These are phyloP conservation scores for Colletotrichum lentis DNA, from an alignment of 2,329 filamentous ascomycete genomes.

Conservation along the genomic window DNA sequence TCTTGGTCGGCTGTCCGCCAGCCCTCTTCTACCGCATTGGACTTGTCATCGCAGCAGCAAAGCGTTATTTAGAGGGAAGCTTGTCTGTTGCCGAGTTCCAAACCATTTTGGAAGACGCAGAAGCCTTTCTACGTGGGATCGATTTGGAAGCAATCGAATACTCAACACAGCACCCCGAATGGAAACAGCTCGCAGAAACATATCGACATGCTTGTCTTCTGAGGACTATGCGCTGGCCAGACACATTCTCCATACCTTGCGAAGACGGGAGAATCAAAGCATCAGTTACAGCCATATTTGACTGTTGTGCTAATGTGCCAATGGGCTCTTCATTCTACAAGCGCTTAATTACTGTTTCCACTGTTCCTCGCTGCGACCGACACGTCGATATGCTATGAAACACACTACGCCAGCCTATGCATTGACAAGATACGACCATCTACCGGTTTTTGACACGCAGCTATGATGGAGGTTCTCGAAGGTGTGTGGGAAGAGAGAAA, in stretches of 20 bases:
- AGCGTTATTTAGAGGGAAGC: conserved; percentile 30
- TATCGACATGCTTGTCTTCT: conserved; percentile 45
- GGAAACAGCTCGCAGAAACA: conserved; percentile 44
- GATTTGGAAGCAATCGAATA: conserved; percentile 41
- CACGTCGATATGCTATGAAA: conserved; percentile 41
- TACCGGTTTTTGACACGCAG: conserved; percentile 42
- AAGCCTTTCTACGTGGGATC: conserved; percentile 43
- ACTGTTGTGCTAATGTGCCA: conserved; percentile 41
- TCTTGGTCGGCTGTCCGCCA: conserved; percentile 43
- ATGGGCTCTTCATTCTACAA: conserved; percentile 42
- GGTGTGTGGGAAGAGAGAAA: conserved; percentile 42
- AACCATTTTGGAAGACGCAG: conserved; percentile 35
- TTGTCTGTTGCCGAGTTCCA: conserved; percentile 33
- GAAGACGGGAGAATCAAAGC: conserved; percentile 39
- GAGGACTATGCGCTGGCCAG: conserved; percentile 42
- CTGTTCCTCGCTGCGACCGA: conserved; percentile 44
- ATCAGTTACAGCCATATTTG: conserved; percentile 41
- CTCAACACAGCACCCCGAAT: conserved; percentile 43
- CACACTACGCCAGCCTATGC: conserved; percentile 42
- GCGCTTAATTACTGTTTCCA: conserved; percentile 43
- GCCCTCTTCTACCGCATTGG: conserved; percentile 42
- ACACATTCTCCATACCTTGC: conserved; percentile 42
- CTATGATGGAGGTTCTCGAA: conserved; percentile 42
- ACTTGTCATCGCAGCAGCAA: conserved; percentile 41
- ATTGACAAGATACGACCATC: conserved; percentile 41